Base-by-base conservation (phyloP, 306 rosid genomes). In the Pyrus bretschneideri region DNA sequence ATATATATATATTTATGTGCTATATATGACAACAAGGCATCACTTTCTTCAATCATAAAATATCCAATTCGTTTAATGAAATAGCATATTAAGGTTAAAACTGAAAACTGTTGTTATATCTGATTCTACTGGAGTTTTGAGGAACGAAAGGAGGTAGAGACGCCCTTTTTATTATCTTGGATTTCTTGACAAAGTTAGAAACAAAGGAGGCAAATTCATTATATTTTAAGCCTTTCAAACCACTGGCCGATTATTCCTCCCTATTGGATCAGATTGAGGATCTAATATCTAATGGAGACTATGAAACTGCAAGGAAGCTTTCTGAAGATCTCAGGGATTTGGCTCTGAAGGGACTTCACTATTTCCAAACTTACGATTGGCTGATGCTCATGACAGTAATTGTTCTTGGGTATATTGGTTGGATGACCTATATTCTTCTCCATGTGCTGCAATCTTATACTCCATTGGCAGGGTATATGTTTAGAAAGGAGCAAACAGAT, bases 301-400 rank as follows among this genome's bases (percentile, higher is more conserved):
- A 89, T 80, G 89, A 86, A 78, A 85, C 90, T 76, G 98, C 98
- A 58, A 82, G 81, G 87, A 82, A 85, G 67, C 79, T 80, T 76
- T 88, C 94, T 14, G 88, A 90, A 84, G 81, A 86, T 75, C 93
- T 93, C 51, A 86, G 91, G 79, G 89, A 83, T 79, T 86, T 93
- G 84, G 96, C 98, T 17, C 80, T 93, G 79, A 86, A 83, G 83
- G 98, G 98, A 77, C 96, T 93, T 81, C 90, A 90, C 76, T 93
- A 93, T 86, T 93, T 93, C 80, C 98, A 93, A 82, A 93, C 98
- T 71, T 93, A 93, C 51, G 98, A 93, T 80, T 93, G 98, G 98
- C 79, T 90, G 86, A 87, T 89, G 98, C 96, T 93, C 67, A 89
- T 90, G 93, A 87, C 94, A 68, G 80, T 93, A 69, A 90, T 93